Evolutionary conservation across 257 asterid genomes (phyloP).

Genomic region (Paraleonurus japonicus): DNA sequence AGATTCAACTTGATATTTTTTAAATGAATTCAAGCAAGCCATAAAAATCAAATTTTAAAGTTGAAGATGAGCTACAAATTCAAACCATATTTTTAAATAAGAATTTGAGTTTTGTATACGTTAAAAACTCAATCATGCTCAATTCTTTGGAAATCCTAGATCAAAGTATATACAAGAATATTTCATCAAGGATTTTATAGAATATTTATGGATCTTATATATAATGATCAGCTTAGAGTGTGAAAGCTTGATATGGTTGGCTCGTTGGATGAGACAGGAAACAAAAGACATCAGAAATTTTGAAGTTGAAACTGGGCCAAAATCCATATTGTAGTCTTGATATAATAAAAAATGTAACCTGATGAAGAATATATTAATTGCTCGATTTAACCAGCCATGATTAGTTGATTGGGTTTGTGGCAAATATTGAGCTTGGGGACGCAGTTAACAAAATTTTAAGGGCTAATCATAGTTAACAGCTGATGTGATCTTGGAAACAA

Average conservation of each 20-base stretch:
- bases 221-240: neutral
- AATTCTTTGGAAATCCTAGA: no score
- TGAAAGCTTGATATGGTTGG: slow-evolving; percentile 29
- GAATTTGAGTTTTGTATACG: neutral
- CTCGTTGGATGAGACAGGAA: slow-evolving; percentile 5
- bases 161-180: no score
- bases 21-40: neutral
- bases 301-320: slow-evolving; percentile 19
- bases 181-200: neutral
- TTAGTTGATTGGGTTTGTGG: slow-evolving; percentile 30
- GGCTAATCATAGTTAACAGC: slow-evolving; percentile 5
- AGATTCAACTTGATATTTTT: neutral
- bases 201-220: no score
- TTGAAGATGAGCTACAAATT: neutral
- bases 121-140: neutral
- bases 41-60: neutral
- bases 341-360: neutral
- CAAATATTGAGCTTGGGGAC: slow-evolving; percentile 9
- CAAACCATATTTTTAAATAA: neutral
- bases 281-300: slow-evolving; percentile 21
- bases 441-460: no score
- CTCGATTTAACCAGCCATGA: slow-evolving; percentile 12
- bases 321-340: slow-evolving; percentile 11
- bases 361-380: slow-evolving; percentile 13
- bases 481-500: slow-evolving; percentile 56